These are phyloP conservation scores for Zymoseptoria pseudotritici DNA, from an alignment of 2,329 filamentous ascomycete genomes.

Conservation along the genomic window DNA sequence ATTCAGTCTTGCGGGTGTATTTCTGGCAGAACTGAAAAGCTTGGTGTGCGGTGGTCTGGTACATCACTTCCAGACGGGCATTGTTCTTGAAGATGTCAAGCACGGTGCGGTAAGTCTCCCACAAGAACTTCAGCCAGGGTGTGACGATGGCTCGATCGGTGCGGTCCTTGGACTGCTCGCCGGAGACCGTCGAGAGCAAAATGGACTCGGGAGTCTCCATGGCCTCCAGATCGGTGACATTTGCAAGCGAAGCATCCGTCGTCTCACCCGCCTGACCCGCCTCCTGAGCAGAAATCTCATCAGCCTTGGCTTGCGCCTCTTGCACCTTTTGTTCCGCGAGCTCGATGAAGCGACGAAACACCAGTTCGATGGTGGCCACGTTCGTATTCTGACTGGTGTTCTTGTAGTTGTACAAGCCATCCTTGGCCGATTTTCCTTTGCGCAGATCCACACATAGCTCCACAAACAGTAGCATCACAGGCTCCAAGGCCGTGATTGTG, in stretches of 20 bases:
- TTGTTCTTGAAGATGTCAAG: slow-evolving; percentile 99
- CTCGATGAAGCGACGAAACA: slow-evolving; percentile 97
- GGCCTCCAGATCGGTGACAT: slow-evolving; percentile 90
- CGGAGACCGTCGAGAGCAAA: slow-evolving; percentile 92
- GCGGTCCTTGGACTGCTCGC: slow-evolving; percentile 93
- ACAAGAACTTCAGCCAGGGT: slow-evolving; percentile 98
- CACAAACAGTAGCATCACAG: slow-evolving; percentile 95
- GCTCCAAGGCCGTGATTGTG: slow-evolving; percentile 91
- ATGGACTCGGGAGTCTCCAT: slow-evolving; percentile 98
- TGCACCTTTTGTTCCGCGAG: slow-evolving; percentile 94
- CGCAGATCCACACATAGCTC: slow-evolving; percentile 94
- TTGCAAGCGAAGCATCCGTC: slow-evolving; percentile 61
- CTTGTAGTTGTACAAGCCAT: slow-evolving; percentile 99
- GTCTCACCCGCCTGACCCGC: slow-evolving; percentile 75
- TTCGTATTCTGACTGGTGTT: slow-evolving; percentile 99
- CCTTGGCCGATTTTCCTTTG: slow-evolving; percentile 97
- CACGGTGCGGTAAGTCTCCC: slow-evolving; percentile 98
- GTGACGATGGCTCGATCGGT: slow-evolving; percentile 98
- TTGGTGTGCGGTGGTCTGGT: slow-evolving; percentile 95
- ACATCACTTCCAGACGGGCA: slow-evolving; percentile 91
- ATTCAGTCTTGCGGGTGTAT: slow-evolving; percentile 98
- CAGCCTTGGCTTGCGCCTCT: slow-evolving; percentile 89
- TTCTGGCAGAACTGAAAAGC: slow-evolving; percentile 98
- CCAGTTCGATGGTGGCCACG: slow-evolving; percentile 93
- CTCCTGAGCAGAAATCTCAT: slow-evolving; percentile 76